Percentiles rank a stretch among this genome's conserved stretches.
Evolutionary conservation across 495 filamentous ascomycete species (phyloP).

Genomic region (Aspergillus funiculosus): DNA sequence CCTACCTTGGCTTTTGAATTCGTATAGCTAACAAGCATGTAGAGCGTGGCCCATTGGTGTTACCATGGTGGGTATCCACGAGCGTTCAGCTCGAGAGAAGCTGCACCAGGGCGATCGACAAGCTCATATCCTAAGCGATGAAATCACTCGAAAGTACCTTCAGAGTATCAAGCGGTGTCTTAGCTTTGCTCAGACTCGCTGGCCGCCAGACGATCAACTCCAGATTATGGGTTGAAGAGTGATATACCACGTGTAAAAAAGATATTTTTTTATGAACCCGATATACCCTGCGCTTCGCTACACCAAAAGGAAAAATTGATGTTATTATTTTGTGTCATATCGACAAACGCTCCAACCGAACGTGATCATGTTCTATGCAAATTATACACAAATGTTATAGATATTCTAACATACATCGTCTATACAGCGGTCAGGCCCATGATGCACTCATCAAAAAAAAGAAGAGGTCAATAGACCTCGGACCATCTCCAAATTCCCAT

Average conservation of each 20-base stretch:
- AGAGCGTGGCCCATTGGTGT: slow-evolving; percentile 97
- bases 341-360: neutral
- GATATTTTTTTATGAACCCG: neutral
- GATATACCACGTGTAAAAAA: neutral
- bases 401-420: slow-evolving; percentile 11
- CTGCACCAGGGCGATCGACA: slow-evolving; percentile 80
- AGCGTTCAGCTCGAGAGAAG: slow-evolving; percentile 90
- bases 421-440: slow-evolving; percentile 1
- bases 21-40: slow-evolving; percentile 9
- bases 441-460: slow-evolving; percentile 5
- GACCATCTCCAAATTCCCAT: slow-evolving; percentile 6
- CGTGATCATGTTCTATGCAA: neutral
- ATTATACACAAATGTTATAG: slow-evolving; percentile 5
- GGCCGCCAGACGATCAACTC: slow-evolving; percentile 86
- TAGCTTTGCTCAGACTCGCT: slow-evolving; percentile 93
- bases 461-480: slow-evolving; percentile 1
- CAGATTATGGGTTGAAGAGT: slow-evolving; percentile 84
- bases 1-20: neutral
- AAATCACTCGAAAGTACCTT: slow-evolving; percentile 87
- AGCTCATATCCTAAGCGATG: slow-evolving; percentile 95
- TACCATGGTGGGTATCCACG: slow-evolving; percentile 99
- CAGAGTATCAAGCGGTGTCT: slow-evolving; percentile 97
- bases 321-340: neutral
- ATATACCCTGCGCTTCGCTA: neutral
- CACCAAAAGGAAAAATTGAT: neutral